Base-by-base conservation (phyloP, 768 basidiomycete genomes). In the Trametes villosa region DNA sequence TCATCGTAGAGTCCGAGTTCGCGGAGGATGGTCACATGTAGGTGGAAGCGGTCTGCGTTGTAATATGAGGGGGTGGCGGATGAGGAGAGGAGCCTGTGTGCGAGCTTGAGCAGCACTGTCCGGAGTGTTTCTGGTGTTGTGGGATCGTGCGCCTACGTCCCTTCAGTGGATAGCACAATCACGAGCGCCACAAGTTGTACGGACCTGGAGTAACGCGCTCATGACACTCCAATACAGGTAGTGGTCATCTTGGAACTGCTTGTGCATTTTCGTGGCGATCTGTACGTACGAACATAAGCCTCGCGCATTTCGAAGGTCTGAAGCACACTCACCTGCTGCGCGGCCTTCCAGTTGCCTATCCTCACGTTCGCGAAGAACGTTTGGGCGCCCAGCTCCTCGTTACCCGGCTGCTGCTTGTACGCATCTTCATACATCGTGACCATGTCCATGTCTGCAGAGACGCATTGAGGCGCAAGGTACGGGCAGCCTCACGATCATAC, bases 391-490 rank as follows among this genome's bases (percentile, higher is more conserved):
- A 93, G 84, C 62, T 94, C 92, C 70, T 94, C 93, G 68, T 92
- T 93, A 5, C 74, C 67, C 20, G 92, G 92, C 59, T 90, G 85
- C 62, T 87, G 85, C 73, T 89, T 92, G 77, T 83, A 93, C 1
- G 92, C 92, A 49, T 91, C 87, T 62, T 94, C 93, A 68, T 89
- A 94, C 88, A 94, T 92, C 9, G 79, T 79, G 42, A 92, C 83
- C 78, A 89, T 86, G 73, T 94, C 92, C 60, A 84, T 83, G 74
- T 91, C 92, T 85, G 49, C 18, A 17, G 13, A 33, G 4, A 24
- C 5, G 1, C n/a, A n/a, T 24, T 36, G 17, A 42, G 22, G 11
- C n/a, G 45, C 13, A 44, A n/a, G 27, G 20, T 17, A 12, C 20
- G 22, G 2, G 18, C 33, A 11, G 7, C 8, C 4, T 17, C 9